Conservation (phyloP, 179 eudicot species). For the Gypsophila paniculata region DNA sequence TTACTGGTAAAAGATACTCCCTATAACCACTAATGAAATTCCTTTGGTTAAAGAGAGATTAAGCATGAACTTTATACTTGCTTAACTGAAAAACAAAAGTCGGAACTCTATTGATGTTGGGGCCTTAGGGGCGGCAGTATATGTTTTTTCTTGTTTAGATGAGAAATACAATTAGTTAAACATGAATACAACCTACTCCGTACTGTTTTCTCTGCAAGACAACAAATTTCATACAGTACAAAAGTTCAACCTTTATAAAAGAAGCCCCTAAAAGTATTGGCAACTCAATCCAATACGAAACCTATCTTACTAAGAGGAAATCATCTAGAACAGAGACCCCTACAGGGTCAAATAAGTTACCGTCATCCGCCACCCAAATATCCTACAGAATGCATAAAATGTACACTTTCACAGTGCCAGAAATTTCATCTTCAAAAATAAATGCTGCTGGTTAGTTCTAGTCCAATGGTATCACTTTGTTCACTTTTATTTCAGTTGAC, state of each 20-base stretch:
- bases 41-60: neutral
- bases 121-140: no score
- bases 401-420: neutral
- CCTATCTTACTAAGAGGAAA: neutral
- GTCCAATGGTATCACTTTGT: neutral
- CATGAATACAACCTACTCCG: no score
- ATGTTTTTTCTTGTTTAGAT: neutral
- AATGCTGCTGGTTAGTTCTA: neutral
- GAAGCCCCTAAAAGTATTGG: neutral
- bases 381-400: neutral
- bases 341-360: neutral
- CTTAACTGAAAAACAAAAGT: no score
- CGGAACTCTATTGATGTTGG: no score
- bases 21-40: neutral
- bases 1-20: conserved; percentile 5
- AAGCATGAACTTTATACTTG: no score
- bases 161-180: neutral
- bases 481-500: neutral
- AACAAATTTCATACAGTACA: neutral
- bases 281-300: neutral
- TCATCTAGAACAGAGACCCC: neutral
- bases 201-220: neutral
- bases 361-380: neutral
- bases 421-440: neutral
- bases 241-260: neutral